Evolutionary conservation across 1,284 basidiomycete genomes (phyloP), one percentile per base, ranked within the genome.

Genomic region (Naganishia albida): DNA sequence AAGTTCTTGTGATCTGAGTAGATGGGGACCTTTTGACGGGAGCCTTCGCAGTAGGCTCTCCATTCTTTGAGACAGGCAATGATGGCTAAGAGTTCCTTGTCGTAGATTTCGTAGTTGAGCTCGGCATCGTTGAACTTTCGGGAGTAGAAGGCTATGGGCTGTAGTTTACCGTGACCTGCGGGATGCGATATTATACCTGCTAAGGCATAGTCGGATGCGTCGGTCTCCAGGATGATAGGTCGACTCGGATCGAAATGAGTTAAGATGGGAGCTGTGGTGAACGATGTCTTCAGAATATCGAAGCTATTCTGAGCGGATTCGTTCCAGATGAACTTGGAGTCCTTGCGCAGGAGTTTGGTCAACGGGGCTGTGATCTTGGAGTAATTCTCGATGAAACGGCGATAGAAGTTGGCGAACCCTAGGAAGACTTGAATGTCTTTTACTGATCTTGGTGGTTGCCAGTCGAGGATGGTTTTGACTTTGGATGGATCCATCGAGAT

Each of bases 401-500:
- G 69, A 65, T 78, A 82, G 70, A 80, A 83, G 66, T 81, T 81
- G 26, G 72, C 73, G 39, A 81, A 75, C 23, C 80, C 79, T 15
- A 81, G 70, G 73, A 80, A 81, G 2, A 64, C 68, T 62, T 79
- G 77, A 23, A 80, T 54, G 13, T 80, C 71, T 39, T 71, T 70
- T 18, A 80, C 67, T 1, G 59, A 70, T 0, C 44, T 67, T 0
- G 82, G 82, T 1, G 38, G 38, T 0, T 78, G 79, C 83, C 82
- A 84, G 7, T 73, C 63, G 0, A 51, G 23, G 49, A 84, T 75
- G 1, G 74, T 71, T 1, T 74, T 38, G 0, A 84, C 65, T 69
- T 85, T 85, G 1, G 60, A 68, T 0, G 72, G 70, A 62, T 81
- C 77, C 81, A 84, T 83, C 0, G 49, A 30, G 16, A 84, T 67